A percentile compares a stretch with the other conserved stretches of the same genome.
These are phyloP conservation scores for Ottelia alismoides DNA, from an alignment of 106 monocot genomes.

Conservation along the genomic window DNA sequence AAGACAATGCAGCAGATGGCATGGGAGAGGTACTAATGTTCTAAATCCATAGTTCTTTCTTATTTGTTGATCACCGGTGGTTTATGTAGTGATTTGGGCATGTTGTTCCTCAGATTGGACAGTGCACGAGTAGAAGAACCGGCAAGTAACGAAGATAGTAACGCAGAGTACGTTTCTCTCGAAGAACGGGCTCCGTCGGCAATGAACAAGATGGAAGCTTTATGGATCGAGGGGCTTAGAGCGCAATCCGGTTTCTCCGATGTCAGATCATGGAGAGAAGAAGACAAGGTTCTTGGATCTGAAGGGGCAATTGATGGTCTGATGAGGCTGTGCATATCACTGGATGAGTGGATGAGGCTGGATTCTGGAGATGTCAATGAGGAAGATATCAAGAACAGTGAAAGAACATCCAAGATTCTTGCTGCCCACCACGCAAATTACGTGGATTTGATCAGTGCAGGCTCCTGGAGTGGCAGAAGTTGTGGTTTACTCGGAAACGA, in stretches of 20 bases:
- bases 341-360: constrained; percentile 89
- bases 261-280: constrained; percentile 34
- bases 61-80: too few species aligned
- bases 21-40: too few species aligned
- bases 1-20: constrained; percentile 67
- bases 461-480: constrained; percentile 37
- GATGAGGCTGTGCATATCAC: constrained; percentile 69
- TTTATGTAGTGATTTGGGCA: too few species aligned
- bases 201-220: constrained; percentile 80
- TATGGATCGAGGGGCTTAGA: constrained; percentile 76
- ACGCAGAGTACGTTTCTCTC: constrained; percentile 59
- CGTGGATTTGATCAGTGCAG: constrained; percentile 30
- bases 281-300: constrained; percentile 32
- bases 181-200: constrained; percentile 85
- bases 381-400: constrained; percentile 37
- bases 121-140: too few species aligned
- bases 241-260: constrained; percentile 77
- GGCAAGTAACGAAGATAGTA: too few species aligned
- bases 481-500: constrained; percentile 78
- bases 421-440: constrained; percentile 83
- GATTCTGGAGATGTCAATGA: constrained; percentile 66
- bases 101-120: too few species aligned
- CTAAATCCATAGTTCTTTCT: too few species aligned
- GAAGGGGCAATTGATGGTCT: constrained; percentile 71
- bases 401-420: constrained; percentile 76